phyloP scores from a whole-genome alignment of 495 filamentous ascomycete genomes.

The Aeminium ludgeri region DNA sequence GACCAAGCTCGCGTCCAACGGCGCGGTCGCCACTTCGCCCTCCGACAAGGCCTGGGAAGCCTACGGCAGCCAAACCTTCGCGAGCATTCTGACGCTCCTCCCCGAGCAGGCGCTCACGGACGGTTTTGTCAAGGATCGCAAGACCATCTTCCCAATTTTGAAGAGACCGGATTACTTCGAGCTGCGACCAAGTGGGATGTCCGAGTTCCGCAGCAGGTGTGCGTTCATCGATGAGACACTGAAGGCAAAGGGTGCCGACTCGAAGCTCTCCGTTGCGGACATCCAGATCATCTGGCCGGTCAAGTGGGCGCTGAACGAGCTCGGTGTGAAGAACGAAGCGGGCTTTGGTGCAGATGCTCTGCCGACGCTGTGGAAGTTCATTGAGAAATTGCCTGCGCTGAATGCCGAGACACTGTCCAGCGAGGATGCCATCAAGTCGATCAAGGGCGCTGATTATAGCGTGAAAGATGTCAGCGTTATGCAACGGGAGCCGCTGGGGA shows the following conservation, averaged over 20 bases:
- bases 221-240: constrained; percentile 11
- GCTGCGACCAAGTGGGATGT: constrained; percentile 10
- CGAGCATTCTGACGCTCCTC: constrained; percentile 6
- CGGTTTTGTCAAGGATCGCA: constrained; percentile 15
- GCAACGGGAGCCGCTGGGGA: constrained; percentile 9
- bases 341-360: constrained; percentile 14
- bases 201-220: constrained; percentile 3
- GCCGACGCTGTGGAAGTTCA: constrained; percentile 13
- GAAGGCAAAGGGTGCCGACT: constrained; percentile 8
- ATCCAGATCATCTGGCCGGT: constrained; percentile 14
- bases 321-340: constrained; percentile 8
- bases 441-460: constrained; percentile 2
- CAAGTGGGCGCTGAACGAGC: constrained; percentile 13
- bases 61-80: constrained; percentile 10
- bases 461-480: neutral
- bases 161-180: constrained; percentile 7
- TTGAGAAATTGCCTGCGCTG: constrained; percentile 9
- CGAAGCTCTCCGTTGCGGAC: constrained; percentile 12
- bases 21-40: neutral
- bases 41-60: constrained; percentile 15
- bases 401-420: constrained; percentile 3
- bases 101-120: constrained; percentile 2
- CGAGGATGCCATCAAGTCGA: constrained; percentile 10
- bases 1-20: constrained; percentile 5
- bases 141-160: constrained; percentile 15